These are phyloP conservation scores for Pholiota microspora DNA, from an alignment of 768 basidiomycete species.

Conservation along the genomic window DNA sequence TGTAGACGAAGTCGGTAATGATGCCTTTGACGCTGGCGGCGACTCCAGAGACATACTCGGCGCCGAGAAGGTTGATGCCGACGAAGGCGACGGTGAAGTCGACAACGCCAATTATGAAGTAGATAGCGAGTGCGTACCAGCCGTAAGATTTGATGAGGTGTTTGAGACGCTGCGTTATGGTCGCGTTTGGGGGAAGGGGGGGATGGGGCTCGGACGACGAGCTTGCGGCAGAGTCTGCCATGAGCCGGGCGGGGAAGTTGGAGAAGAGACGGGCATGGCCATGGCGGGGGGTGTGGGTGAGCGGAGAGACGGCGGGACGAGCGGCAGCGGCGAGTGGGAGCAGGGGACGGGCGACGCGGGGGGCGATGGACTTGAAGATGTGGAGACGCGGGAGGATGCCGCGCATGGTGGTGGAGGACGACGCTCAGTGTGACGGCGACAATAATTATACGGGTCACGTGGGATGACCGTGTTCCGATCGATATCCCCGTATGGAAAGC, in stretches of 20 bases:
- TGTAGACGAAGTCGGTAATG: conserved; percentile 41
- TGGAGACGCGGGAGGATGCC: conserved; percentile 42
- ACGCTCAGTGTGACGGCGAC: not conserved
- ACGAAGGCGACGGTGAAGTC: conserved; percentile 88
- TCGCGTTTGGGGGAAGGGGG: conserved; percentile 45
- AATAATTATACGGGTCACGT: conserved; percentile 7
- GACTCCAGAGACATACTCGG: conserved; percentile 80
- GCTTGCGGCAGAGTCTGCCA: conserved; percentile 31
- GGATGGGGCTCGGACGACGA: conserved; percentile 7
- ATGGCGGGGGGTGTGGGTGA: conserved; percentile 26
- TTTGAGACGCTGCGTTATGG: conserved; percentile 71
- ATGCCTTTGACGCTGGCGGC: conserved; percentile 55
- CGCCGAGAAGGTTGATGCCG: conserved; percentile 83
- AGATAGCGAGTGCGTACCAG: conserved; percentile 94
- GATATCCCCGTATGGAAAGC: conserved; percentile 17
- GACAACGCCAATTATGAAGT: conserved; percentile 65
- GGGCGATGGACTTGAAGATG: conserved; percentile 43
- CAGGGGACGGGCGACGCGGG: conserved; percentile 45
- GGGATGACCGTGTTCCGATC: not conserved
- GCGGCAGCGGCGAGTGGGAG: conserved; percentile 43
- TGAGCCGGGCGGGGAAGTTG: conserved; percentile 45
- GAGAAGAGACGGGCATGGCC: conserved; percentile 45
- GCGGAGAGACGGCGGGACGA: conserved; percentile 25
- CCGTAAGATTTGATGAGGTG: conserved; percentile 90
- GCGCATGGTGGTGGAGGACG: conserved; percentile 28